phyloP scores from a whole-genome alignment of 2,329 filamentous ascomycete genomes.

The Lasiodiplodia gonubiensis region DNA sequence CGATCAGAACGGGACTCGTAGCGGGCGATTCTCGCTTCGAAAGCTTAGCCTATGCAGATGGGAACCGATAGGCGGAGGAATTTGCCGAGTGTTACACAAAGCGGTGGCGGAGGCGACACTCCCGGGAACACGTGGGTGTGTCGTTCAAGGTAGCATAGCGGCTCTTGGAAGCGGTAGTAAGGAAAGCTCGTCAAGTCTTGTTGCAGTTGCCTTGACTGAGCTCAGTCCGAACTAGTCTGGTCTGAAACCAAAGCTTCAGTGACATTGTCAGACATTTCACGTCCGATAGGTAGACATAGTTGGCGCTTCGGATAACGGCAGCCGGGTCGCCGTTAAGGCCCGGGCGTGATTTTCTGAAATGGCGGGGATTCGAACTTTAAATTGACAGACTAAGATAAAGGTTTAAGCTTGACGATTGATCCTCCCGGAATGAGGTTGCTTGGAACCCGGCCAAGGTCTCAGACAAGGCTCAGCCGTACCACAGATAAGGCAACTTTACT shows the following conservation, averaged over 20 bases:
- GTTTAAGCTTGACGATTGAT: not conserved
- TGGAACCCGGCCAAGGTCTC: not conserved
- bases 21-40: not conserved
- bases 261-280: not conserved
- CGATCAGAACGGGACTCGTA: not conserved
- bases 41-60: not conserved
- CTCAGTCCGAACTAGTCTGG: not conserved
- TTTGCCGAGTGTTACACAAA: not conserved
- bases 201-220: not conserved
- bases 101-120: not conserved
- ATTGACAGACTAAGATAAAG: not conserved
- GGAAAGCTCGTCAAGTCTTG: not conserved
- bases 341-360: too few species aligned
- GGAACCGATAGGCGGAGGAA: not conserved
- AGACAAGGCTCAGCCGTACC: slow-evolving; percentile 2
- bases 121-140: not conserved
- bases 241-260: not conserved
- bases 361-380: not conserved
- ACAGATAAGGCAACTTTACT: slow-evolving; percentile 1
- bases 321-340: not conserved
- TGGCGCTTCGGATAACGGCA: not conserved
- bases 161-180: not conserved
- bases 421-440: not conserved
- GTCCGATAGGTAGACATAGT: too few species aligned
- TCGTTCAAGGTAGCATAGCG: not conserved